Percentiles rank a stretch among this genome's conserved stretches.
These are phyloP conservation scores for Fusarium pilosicola DNA, from an alignment of 2,329 filamentous ascomycete genomes.

Conservation along the genomic window DNA sequence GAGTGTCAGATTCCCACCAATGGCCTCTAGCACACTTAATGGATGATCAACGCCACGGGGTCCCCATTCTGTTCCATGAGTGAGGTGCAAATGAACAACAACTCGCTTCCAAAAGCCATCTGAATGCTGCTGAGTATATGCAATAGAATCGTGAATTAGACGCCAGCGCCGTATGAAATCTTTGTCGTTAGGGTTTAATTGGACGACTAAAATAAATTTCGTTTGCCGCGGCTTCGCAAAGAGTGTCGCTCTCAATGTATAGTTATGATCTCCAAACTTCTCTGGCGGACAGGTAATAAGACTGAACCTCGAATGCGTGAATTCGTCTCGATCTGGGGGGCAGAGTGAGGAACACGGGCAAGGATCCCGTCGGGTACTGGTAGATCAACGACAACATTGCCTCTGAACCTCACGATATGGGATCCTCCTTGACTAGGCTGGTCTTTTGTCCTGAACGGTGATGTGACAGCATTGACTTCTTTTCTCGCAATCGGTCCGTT, in stretches of 20 bases:
- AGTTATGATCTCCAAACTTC: accelerated
- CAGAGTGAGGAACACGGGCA: neutral
- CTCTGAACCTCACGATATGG: neutral
- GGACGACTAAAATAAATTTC: neutral
- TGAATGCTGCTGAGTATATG: neutral
- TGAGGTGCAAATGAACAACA: neutral
- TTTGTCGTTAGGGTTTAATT: accelerated
- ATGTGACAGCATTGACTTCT: neutral
- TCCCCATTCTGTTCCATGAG: neutral
- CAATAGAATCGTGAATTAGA: neutral
- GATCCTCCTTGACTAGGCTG: accelerated
- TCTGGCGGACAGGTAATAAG: accelerated
- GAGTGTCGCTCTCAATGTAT: neutral
- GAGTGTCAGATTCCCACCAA: neutral
- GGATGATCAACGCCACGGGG: neutral
- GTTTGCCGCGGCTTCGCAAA: neutral
- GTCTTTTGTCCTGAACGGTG: accelerated
- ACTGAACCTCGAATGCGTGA: neutral
- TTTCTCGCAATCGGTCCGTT: too few relatives aligned
- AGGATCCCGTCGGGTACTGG: neutral
- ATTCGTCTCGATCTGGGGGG: neutral
- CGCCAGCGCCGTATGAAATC: neutral
- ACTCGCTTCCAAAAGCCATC: neutral
- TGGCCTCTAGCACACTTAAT: neutral
- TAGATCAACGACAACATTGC: neutral